Percentiles rank a stretch among this genome's conserved stretches.
Evolutionary conservation across 306 rosid species (phyloP).

Genomic region (Castanopsis chinensis): DNA sequence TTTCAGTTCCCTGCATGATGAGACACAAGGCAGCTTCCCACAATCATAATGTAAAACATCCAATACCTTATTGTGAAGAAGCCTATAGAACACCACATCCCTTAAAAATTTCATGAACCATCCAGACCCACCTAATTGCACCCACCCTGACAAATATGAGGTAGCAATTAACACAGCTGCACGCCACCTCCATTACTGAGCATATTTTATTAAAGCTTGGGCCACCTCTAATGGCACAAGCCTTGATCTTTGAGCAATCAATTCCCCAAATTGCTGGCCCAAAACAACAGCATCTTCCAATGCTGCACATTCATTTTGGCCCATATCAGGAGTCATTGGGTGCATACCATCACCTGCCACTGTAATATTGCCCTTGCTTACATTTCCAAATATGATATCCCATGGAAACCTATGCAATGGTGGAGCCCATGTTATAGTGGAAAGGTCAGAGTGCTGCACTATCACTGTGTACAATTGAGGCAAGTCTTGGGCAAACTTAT

Average conservation of each 20-base stretch:
- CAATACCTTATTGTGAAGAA: background rate
- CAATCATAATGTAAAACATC: background rate
- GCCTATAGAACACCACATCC: background rate
- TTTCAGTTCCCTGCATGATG: background rate
- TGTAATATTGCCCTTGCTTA: constrained; percentile 8
- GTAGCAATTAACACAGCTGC: background rate
- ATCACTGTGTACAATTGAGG: background rate
- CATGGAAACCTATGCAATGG: constrained; percentile 17
- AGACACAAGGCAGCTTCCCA: background rate
- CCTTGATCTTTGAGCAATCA: background rate
- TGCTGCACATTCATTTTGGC: constrained; percentile 7
- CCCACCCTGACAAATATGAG: constrained; percentile 1
- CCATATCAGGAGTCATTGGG: constrained; percentile 28
- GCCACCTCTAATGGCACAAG: background rate
- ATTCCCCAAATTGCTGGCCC: background rate
- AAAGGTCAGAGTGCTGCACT: constrained; percentile 11
- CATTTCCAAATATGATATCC: constrained; percentile 16
- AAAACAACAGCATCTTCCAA: constrained; percentile 24
- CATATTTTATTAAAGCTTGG: background rate
- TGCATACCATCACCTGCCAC: constrained; percentile 34
- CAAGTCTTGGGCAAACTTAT: constrained; percentile 11
- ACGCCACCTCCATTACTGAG: background rate
- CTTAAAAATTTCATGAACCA: constrained; percentile 13
- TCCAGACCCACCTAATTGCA: constrained; percentile 5
- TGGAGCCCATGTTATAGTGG: constrained; percentile 19